Percentiles rank a stretch among this genome's conserved stretches.
Evolutionary conservation across 768 basidiomycete species (phyloP).

Genomic region (Lactarius indigo): DNA sequence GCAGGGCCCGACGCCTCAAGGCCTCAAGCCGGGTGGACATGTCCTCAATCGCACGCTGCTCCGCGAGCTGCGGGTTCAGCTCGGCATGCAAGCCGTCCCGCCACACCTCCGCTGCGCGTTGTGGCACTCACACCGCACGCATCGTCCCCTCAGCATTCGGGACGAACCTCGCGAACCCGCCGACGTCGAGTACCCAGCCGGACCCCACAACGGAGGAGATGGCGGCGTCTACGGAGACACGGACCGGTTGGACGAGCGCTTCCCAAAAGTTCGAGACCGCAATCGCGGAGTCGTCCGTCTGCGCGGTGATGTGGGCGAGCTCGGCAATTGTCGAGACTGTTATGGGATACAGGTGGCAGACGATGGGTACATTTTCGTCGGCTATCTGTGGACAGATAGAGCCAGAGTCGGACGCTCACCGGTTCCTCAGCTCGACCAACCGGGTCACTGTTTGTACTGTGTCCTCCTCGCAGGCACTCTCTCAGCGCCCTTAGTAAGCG

Average conservation of each 20-base stretch:
- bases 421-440: background rate
- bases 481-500: background rate
- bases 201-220: background rate
- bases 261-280: background rate
- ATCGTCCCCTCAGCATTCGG: background rate
- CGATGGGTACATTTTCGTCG: background rate
- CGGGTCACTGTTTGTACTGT: background rate
- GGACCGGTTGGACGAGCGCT: background rate
- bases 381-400: background rate
- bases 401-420: background rate
- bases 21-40: background rate
- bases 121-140: background rate
- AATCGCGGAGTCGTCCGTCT: background rate
- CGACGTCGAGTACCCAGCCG: background rate
- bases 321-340: background rate
- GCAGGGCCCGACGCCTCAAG: background rate
- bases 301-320: background rate
- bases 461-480: background rate
- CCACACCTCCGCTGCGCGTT: too few relatives aligned
- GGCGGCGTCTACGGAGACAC: background rate
- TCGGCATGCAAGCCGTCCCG: background rate
- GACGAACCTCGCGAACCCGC: background rate
- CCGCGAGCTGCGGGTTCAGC: background rate
- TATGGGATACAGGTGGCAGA: background rate
- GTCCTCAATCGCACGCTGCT: background rate